Evolutionary conservation across 805 yeast genomes (phyloP).

Genomic region (Yamadazyma philogaea): DNA sequence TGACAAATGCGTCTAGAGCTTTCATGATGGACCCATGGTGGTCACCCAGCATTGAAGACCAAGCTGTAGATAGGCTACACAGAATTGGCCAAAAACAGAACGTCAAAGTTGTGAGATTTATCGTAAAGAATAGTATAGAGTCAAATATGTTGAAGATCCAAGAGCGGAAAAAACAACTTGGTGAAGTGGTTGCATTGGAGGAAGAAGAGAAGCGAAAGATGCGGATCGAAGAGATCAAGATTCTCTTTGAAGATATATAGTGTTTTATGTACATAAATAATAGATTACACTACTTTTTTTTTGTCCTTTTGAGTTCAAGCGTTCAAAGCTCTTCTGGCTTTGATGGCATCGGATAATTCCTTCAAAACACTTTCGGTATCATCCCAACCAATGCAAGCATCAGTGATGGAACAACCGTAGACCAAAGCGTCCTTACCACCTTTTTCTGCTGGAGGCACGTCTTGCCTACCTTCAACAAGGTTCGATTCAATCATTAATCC

Average conservation of each 20-base stretch:
- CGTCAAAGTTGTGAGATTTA: constrained; percentile 76
- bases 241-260: constrained; percentile 51
- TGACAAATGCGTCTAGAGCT: constrained; percentile 81
- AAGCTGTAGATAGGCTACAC: constrained; percentile 87
- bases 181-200: constrained; percentile 73
- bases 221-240: constrained; percentile 69
- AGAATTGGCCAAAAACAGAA: constrained; percentile 78
- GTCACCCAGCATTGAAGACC: constrained; percentile 89
- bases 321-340: constrained; percentile 61
- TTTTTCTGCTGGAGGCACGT: constrained; percentile 52
- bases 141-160: constrained; percentile 86
- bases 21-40: constrained; percentile 97
- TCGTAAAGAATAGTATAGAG: constrained; percentile 79
- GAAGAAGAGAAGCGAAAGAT: constrained; percentile 71
- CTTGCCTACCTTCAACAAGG: constrained; percentile 88
- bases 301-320: not conserved
- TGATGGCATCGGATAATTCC: constrained; percentile 78
- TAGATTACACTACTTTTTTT: not conserved
- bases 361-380: constrained; percentile 78
- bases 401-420: constrained; percentile 96
- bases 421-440: constrained; percentile 59
- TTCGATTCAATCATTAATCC: constrained; percentile 97
- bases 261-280: constrained; percentile 1
- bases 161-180: constrained; percentile 74
- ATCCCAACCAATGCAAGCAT: constrained; percentile 93